These are phyloP conservation scores for Fraxinus nigra DNA, from an alignment of 305 asterid genomes.

Conservation along the genomic window DNA sequence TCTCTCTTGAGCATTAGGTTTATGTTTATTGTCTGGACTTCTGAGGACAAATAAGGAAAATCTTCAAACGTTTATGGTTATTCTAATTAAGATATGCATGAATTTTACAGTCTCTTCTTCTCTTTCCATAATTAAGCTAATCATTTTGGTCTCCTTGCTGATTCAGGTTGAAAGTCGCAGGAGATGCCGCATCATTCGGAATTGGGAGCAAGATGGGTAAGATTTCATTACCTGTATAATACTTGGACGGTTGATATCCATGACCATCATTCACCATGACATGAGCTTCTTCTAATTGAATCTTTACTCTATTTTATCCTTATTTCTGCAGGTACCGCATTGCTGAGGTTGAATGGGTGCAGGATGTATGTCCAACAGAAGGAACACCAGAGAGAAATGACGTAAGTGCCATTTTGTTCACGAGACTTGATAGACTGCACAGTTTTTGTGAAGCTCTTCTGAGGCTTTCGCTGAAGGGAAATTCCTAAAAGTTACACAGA, in stretches of 20 bases:
- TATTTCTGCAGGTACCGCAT: constrained; percentile 75
- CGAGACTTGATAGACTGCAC: background rate
- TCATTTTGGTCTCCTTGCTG: constrained; percentile 21
- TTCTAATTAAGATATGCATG: background rate
- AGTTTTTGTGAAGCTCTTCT: background rate
- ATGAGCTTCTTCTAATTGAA: constrained; percentile 19
- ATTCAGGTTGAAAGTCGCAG: constrained; percentile 92
- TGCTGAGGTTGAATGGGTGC: constrained; percentile 94
- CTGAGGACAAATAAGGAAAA: background rate
- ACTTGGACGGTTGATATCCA: constrained; percentile 1
- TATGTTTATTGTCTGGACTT: background rate
- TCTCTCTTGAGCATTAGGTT: constrained; percentile 1
- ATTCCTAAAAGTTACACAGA: background rate
- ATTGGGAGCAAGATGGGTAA: constrained; percentile 99
- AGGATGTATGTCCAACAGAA: constrained; percentile 54
- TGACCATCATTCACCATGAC: background rate
- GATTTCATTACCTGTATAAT: constrained; percentile 18
- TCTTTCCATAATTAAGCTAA: background rate
- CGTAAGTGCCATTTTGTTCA: constrained; percentile 45
- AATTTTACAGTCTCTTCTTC: background rate
- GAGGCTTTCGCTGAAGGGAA: background rate
- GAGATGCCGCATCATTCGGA: constrained; percentile 70
- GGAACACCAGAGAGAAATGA: constrained; percentile 66
- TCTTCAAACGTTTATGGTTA: background rate
- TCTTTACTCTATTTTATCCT: constrained; percentile 16